Percentiles rank a stretch among this genome's conserved stretches.
These are phyloP conservation scores for Leishmania guyanensis DNA, from an alignment of 208 protist genomes.

Conservation along the genomic window DNA sequence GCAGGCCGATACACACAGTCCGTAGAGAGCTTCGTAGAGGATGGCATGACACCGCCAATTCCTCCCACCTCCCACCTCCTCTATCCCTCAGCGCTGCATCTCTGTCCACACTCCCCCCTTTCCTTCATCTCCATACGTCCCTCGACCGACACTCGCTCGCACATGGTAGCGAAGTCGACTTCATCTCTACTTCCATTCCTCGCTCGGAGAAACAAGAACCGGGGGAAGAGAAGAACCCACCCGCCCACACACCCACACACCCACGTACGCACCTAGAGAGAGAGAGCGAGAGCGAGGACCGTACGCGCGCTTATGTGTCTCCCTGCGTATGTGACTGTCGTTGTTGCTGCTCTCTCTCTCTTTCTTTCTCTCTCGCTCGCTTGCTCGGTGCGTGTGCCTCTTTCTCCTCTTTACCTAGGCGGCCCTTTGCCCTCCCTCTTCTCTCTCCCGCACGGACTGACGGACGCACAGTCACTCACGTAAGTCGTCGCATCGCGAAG, in stretches of 20 bases:
- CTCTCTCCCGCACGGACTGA: not conserved
- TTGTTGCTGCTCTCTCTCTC: too few relatives aligned
- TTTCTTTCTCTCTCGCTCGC: too few relatives aligned
- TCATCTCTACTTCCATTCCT: not conserved
- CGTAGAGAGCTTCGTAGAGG: not conserved
- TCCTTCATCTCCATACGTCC: not conserved
- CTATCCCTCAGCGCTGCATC: not conserved
- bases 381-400: not conserved
- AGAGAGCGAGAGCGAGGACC: too few relatives aligned
- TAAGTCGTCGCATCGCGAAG: not conserved
- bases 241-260: not conserved
- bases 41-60: conserved; percentile 11
- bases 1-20: not conserved
- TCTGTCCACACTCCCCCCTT: not conserved
- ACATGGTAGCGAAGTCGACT: not conserved
- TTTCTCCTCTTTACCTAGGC: not conserved
- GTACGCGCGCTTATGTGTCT: too few relatives aligned
- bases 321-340: too few relatives aligned
- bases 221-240: not conserved
- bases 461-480: not conserved
- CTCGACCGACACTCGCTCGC: not conserved
- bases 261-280: not conserved
- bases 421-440: not conserved
- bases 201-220: not conserved
- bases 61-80: not conserved